Evolutionary conservation across 2,329 filamentous ascomycete species (phyloP).

Genomic region (Phaeoacremonium minimum): DNA sequence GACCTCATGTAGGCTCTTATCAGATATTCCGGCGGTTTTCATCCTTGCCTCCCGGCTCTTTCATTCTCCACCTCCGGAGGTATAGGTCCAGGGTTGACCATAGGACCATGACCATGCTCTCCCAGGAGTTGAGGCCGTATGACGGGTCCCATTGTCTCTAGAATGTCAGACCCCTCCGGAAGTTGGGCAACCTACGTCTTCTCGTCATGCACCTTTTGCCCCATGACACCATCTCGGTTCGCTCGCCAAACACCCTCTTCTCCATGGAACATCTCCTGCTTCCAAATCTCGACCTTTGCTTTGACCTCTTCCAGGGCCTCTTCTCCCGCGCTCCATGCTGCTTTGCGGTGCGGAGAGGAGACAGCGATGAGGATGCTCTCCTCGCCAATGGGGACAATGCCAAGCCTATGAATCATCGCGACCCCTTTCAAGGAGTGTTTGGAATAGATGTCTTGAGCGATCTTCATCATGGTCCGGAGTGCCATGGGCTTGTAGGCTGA

Average conservation of each 20-base stretch:
- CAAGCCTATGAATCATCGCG: conserved; percentile 79
- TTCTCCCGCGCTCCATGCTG: conserved; percentile 84
- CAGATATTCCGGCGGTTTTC: too few species aligned
- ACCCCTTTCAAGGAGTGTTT: conserved; percentile 68
- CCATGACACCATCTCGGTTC: conserved; percentile 69
- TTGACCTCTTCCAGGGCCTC: conserved; percentile 87
- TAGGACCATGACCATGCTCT: conserved; percentile 9
- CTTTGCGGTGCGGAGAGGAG: conserved; percentile 75
- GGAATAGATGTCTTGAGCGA: conserved; percentile 51
- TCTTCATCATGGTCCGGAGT: conserved; percentile 62
- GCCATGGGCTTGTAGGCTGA: conserved; percentile 69
- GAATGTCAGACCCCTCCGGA: too few species aligned
- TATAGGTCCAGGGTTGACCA: conserved; percentile 5
- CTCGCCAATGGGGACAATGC: conserved; percentile 82
- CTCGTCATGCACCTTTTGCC: too few species aligned
- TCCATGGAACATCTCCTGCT: conserved; percentile 79
- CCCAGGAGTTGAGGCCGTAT: conserved; percentile 3
- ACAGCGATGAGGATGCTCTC: conserved; percentile 91
- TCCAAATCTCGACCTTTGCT: conserved; percentile 89
- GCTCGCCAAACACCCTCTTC: conserved; percentile 82
- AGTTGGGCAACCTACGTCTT: too few species aligned
- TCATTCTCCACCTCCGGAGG: too few species aligned
- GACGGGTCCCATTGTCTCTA: conserved; percentile 5
- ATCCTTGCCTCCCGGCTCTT: too few species aligned
- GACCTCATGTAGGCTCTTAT: too few species aligned